These are phyloP conservation scores for Leptomonas seymouri DNA, from an alignment of 208 protist species.

Conservation along the genomic window DNA sequence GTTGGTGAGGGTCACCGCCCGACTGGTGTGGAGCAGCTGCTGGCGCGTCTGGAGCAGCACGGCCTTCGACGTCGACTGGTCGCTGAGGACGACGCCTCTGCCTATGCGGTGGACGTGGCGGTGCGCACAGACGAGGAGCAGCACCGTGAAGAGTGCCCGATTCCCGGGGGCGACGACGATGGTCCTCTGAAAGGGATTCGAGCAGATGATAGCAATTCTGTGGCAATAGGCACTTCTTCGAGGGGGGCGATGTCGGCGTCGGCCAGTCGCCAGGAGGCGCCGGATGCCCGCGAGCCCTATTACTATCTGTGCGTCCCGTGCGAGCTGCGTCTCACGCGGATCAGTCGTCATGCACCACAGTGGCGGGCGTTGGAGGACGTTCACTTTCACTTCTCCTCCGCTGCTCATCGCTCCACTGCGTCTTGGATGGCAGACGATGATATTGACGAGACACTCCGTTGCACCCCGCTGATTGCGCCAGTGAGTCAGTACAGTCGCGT, in stretches of 20 bases:
- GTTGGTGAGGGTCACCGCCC: constrained; percentile 62
- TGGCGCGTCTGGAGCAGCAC: constrained; percentile 84
- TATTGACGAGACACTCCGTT: constrained; percentile 66
- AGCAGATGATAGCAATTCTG: not conserved
- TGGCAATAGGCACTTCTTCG: not conserved
- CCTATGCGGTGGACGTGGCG: constrained; percentile 23
- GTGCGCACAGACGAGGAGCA: not conserved
- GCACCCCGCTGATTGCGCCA: constrained; percentile 29
- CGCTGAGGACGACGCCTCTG: constrained; percentile 38
- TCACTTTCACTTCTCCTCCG: constrained; percentile 85
- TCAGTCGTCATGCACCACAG: constrained; percentile 39
- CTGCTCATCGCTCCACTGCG: constrained; percentile 63
- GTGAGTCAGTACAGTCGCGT: constrained; percentile 56
- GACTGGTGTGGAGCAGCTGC: constrained; percentile 64
- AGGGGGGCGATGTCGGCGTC: not conserved
- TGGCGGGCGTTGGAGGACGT: constrained; percentile 74
- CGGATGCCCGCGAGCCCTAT: constrained; percentile 51
- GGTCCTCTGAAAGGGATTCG: not conserved
- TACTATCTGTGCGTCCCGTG: constrained; percentile 90
- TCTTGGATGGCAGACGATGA: constrained; percentile 79
- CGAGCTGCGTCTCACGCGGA: constrained; percentile 62
- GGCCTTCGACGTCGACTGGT: constrained; percentile 67
- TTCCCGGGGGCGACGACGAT: not conserved
- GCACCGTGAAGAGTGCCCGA: not conserved
- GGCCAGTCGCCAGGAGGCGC: not conserved